Percentiles rank a stretch among this genome's conserved stretches.
These are phyloP conservation scores for Rhizopogon rudus DNA, from an alignment of 768 basidiomycete genomes.

Conservation along the genomic window DNA sequence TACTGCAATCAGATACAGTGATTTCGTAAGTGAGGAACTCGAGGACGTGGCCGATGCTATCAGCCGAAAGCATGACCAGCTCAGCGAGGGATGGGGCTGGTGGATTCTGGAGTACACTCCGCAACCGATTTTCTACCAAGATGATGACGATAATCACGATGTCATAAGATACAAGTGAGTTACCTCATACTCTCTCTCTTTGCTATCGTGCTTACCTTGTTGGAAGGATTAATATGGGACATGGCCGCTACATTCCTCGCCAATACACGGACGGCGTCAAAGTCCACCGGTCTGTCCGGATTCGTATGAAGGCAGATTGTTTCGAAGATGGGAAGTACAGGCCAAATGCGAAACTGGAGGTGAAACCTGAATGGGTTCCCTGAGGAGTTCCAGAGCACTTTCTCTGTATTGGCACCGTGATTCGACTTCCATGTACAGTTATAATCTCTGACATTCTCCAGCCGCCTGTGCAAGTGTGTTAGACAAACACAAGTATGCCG, in stretches of 20 bases:
- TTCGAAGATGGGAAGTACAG: constrained; percentile 28
- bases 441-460: too few relatives aligned
- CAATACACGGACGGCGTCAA: constrained; percentile 32
- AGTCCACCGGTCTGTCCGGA: constrained; percentile 42
- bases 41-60: constrained; percentile 61
- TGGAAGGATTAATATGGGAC: constrained; percentile 33
- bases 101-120: constrained; percentile 64
- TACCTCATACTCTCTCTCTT: background rate
- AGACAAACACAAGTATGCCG: too few relatives aligned
- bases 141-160: constrained; percentile 17
- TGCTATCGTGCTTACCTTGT: background rate
- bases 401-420: background rate
- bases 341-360: constrained; percentile 34
- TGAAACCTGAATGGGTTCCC: constrained; percentile 30
- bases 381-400: too few relatives aligned
- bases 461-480: too few relatives aligned
- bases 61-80: constrained; percentile 50
- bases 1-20: constrained; percentile 8
- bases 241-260: constrained; percentile 36
- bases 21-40: constrained; percentile 45
- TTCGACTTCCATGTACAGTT: background rate
- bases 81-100: constrained; percentile 44
- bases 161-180: constrained; percentile 12
- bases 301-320: constrained; percentile 47
- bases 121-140: constrained; percentile 22